Percentiles rank a stretch among this genome's conserved stretches.
Evolutionary conservation across 768 basidiomycete species (phyloP).

Genomic region (Lactifluus pinguis): DNA sequence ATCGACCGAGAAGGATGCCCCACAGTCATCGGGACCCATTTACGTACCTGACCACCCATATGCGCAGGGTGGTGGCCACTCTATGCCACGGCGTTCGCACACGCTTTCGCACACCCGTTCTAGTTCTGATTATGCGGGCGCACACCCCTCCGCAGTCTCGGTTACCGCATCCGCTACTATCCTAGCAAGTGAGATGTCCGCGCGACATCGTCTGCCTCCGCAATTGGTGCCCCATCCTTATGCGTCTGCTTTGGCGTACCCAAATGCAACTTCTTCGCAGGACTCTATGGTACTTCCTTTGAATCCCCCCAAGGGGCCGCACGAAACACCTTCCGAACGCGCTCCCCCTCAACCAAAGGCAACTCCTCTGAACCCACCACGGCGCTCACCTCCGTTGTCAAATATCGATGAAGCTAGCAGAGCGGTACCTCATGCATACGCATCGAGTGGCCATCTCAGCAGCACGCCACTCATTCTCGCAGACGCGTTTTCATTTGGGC

Average conservation of each 20-base stretch:
- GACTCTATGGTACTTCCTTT: not conserved
- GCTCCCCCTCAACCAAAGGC: not conserved
- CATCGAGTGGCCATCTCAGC: not conserved
- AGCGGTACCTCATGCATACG: conserved; percentile 11
- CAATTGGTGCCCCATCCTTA: conserved; percentile 17
- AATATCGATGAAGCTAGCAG: not conserved
- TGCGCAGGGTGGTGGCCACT: conserved; percentile 23
- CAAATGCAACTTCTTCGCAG: not conserved
- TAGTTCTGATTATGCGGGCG: conserved; percentile 32
- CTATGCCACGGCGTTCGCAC: conserved; percentile 16
- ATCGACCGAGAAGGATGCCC: conserved; percentile 20
- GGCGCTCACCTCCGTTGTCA: not conserved
- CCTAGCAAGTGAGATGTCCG: conserved; percentile 25
- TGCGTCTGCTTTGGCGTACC: not conserved
- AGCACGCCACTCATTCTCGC: conserved; percentile 41
- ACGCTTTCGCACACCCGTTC: not conserved
- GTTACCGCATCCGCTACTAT: conserved; percentile 13
- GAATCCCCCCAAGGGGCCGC: not conserved
- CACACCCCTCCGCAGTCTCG: conserved; percentile 30
- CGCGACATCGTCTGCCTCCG: conserved; percentile 32
- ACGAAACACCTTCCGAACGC: not conserved
- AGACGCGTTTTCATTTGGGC: conserved; percentile 49
- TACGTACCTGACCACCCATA: conserved; percentile 30
- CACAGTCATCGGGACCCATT: conserved; percentile 18
- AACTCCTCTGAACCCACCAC: not conserved